Evolutionary conservation across 1,284 basidiomycete genomes (phyloP).

Genomic region (Moesziomyces antarcticus): DNA sequence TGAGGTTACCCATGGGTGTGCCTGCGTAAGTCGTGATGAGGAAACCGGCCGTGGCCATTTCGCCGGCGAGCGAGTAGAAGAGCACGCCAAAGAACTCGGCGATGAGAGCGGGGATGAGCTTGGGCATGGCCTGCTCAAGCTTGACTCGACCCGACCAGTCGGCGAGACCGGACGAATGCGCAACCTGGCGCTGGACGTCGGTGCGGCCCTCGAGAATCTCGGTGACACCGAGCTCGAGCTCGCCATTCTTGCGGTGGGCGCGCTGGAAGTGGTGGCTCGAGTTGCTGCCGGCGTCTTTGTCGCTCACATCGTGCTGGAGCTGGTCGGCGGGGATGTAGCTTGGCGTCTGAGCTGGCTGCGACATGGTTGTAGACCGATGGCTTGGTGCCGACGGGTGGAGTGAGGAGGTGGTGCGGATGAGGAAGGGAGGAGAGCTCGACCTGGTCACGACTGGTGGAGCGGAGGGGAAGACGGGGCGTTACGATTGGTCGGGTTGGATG

Average conservation of each 20-base stretch:
- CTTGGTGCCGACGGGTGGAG: too few relatives aligned
- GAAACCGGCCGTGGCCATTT: constrained; percentile 50
- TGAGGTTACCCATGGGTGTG: constrained; percentile 40
- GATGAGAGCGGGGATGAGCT: constrained; percentile 24
- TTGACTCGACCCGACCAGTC: constrained; percentile 35
- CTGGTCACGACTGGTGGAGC: not conserved
- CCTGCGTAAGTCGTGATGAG: constrained; percentile 45
- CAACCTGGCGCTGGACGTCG: constrained; percentile 42
- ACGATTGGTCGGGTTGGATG: not conserved
- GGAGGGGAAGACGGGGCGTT: not conserved
- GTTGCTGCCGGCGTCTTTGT: constrained; percentile 28
- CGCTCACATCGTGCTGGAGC: constrained; percentile 26
- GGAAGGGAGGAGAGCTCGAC: not conserved
- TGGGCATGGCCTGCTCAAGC: constrained; percentile 29
- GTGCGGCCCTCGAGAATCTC: constrained; percentile 50
- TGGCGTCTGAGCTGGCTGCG: constrained; percentile 21
- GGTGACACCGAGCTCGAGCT: constrained; percentile 51
- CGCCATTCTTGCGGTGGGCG: constrained; percentile 35
- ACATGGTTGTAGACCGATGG: constrained; percentile 17
- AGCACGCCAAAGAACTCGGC: constrained; percentile 43
- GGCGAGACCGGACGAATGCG: constrained; percentile 23
- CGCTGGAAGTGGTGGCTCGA: constrained; percentile 50
- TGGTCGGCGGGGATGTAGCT: constrained; percentile 48
- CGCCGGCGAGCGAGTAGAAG: constrained; percentile 52
- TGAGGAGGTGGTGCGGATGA: constrained; percentile 1